phyloP scores from a whole-genome alignment of 1,284 basidiomycete species.

The Golubevia pallescens region DNA sequence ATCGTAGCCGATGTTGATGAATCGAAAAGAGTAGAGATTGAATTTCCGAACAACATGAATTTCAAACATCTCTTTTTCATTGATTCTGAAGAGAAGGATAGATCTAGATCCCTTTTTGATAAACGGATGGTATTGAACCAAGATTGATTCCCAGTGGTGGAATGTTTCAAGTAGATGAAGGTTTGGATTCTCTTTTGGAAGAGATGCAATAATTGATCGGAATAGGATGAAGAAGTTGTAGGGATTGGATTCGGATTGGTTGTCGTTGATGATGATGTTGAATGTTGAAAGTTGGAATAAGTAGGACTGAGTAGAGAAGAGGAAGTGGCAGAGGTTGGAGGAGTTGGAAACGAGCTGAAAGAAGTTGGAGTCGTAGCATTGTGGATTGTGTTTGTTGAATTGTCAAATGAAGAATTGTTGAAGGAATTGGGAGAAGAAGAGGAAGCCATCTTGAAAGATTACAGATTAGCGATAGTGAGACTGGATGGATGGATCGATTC shows the following conservation, averaged over 20 bases:
- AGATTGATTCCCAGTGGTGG: slow-evolving; percentile 18
- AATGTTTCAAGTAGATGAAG: slow-evolving; percentile 27
- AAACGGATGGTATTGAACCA: slow-evolving; percentile 36
- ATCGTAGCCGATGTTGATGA: too few relatives aligned
- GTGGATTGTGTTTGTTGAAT: neutral
- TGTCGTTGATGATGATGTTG: neutral
- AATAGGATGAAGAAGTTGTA: neutral
- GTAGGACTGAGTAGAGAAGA: neutral
- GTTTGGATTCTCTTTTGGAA: slow-evolving; percentile 30
- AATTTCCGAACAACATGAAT: slow-evolving; percentile 28
- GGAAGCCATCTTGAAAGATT: neutral
- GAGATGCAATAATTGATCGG: slow-evolving; percentile 19
- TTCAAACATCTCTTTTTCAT: slow-evolving; percentile 31
- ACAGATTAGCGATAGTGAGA: too few relatives aligned
- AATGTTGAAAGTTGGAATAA: neutral
- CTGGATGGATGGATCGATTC: too few relatives aligned
- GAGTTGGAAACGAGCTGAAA: neutral
- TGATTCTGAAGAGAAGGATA: slow-evolving; percentile 27
- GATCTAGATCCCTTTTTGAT: slow-evolving; percentile 15
- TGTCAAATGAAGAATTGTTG: neutral
- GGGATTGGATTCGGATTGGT: slow-evolving; percentile 1
- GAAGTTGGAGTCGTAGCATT: too few relatives aligned
- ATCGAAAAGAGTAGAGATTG: slow-evolving; percentile 34
- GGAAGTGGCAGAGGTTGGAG: neutral
- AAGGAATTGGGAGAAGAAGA: neutral